A percentile compares a stretch with the other conserved stretches of the same genome.
Conservation (phyloP, 768 basidiomycete species). For the Pisolithus marmoratus region DNA sequence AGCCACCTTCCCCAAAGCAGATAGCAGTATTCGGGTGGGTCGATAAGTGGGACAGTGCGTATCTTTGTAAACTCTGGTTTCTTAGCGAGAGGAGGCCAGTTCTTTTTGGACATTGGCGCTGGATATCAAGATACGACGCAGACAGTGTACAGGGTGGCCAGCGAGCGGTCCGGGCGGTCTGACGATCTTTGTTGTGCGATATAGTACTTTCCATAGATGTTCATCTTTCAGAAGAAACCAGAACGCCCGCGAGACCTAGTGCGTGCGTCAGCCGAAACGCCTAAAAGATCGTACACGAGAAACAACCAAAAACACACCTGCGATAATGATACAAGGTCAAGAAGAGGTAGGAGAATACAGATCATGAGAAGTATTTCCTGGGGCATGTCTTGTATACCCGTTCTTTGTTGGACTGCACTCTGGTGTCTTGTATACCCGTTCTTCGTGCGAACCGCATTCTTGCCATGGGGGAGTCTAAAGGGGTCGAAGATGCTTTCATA, state of each 20-base stretch:
- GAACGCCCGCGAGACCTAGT: constrained; percentile 5
- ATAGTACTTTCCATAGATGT: constrained; percentile 1
- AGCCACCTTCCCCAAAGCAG: constrained; percentile 6
- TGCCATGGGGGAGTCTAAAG: too few relatives aligned
- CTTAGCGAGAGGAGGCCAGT: constrained; percentile 2
- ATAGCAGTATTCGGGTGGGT: background rate
- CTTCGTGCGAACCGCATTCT: too few relatives aligned
- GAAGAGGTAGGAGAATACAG: background rate
- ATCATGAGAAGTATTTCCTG: constrained; percentile 8
- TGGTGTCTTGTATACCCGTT: too few relatives aligned
- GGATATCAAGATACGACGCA: background rate
- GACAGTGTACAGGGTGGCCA: background rate
- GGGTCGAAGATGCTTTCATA: too few relatives aligned
- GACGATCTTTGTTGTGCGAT: background rate
- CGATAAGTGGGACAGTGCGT: background rate
- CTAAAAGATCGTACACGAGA: background rate
- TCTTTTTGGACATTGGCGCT: constrained; percentile 3
- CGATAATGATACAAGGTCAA: background rate
- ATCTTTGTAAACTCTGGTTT: background rate
- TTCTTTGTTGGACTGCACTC: background rate
- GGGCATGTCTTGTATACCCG: constrained; percentile 1
- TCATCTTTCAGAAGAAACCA: constrained; percentile 1
- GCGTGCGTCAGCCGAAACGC: background rate
- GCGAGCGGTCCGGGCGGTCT: constrained; percentile 7
- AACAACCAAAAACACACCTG: background rate